Base-by-base conservation (phyloP, 108 stramenopile species). In the Cyclotella atomus region DNA sequence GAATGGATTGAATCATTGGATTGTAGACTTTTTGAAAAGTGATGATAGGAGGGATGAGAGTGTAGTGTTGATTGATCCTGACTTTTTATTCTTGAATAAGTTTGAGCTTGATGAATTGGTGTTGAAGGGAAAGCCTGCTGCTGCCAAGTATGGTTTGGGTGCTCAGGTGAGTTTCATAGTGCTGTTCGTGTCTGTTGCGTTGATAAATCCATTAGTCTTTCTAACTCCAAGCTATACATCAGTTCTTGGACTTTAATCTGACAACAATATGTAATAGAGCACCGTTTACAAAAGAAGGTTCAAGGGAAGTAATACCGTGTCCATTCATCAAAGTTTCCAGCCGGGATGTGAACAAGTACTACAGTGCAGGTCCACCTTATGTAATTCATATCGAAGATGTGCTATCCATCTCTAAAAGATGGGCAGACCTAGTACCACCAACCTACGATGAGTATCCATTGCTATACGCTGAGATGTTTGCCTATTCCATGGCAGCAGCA, bases 241-340 rank as follows among this genome's bases (percentile, higher is more conserved):
- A 85, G 77, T 85, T 77, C 77, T 43, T 85, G 36, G 84, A 81
- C 34, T 85, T 85, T 41, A 75, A 85, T 65, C 64, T 73, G 68
- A 70, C 64, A 41, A 46, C 62, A 32, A 85, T 85, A 56, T 85
- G 85, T 50, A 75, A 73, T 25, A 52, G 61, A 27, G 75, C 73
- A 46, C 73, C 65, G 10, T 19, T 34, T 19, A 14, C 15, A 6
- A 19, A 68, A 17, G 19, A 34, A 6, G 56, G 50, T 15, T 56
- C 77, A 2, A 49, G 56, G 0, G 34, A 68, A 38, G 5, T 21
- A n/a, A 36, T 29, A 21, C 41, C 38, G 0, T 79, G 79, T 30
- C 79, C 79, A 12, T 79, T 79, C 62, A 28, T 43, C 10, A 47
- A 65, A 35, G 50, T 72, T 45, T 73, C 82, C 9, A 62, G 70